Base-by-base conservation (phyloP, 108 stramenopile species). In the Licmophora abbreviata region DNA sequence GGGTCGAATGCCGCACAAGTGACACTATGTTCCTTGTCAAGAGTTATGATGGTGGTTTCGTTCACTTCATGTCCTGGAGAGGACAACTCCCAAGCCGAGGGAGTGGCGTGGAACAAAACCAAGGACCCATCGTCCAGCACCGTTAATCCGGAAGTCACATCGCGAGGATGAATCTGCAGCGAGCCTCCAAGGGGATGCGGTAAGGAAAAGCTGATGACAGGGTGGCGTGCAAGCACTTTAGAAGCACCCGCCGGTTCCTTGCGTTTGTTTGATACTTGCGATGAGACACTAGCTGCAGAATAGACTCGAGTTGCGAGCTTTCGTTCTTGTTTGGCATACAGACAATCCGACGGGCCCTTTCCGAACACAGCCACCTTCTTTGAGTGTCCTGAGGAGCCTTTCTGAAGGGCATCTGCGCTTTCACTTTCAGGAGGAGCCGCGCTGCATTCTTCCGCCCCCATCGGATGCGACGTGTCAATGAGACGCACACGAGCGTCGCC, bases 381-480 rank as follows among this genome's bases (percentile, higher is more conserved):
- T 4, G 4, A 41, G 17, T 17, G 45, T 23, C 1, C 50, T 29
- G 12, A 44, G 41, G 8, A 40, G 41, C 15, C 34, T 29, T 44
- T 11, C 6, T 47, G n/a, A 31, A 55, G 28, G 15, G 64, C 63
- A 1, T 61, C 58, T 11, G 54, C 62, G 9, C 29, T 52, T 12
- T 61, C 45, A 18, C 63, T 42, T 24, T n/a, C n/a, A n/a, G 21
- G 7, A 28, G 18, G 58, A 10, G n/a, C 51, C 12, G 45, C 11
- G 34, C 57, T 49, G 40, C 68, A 69, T 45, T 73, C 72, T 41
- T 60, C 61, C 0, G 69, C 63, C 17, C 77, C 77, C 29, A 63
- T 51, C 5, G 85, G 80, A 62, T 86, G 85, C 21, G 80, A 67
- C 27, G 79, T 82, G 62, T 89, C 87, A 25, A 77, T 72, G 12